Evolutionary conservation across 352 stramenopile species (phyloP).

Genomic region (Phytophthora litchii): DNA sequence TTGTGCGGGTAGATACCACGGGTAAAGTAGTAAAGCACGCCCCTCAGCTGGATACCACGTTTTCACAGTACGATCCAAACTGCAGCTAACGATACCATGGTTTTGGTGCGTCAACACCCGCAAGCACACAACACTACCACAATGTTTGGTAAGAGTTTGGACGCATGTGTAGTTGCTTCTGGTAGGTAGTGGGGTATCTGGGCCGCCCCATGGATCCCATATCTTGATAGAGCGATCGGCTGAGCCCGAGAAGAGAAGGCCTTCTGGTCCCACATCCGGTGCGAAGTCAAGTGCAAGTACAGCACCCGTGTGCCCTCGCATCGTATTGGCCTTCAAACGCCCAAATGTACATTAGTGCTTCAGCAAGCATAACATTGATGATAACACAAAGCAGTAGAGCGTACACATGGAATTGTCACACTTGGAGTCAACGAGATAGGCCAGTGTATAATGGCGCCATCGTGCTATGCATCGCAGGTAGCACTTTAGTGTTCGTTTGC

Average conservation of each 20-base stretch:
- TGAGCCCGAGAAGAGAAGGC: slow-evolving; percentile 68
- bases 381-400: background rate
- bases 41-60: slow-evolving; percentile 68
- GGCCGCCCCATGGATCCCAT: slow-evolving; percentile 67
- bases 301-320: slow-evolving; percentile 58
- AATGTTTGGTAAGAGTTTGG: slow-evolving; percentile 67
- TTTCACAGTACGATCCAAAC: slow-evolving; percentile 69
- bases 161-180: slow-evolving; percentile 44
- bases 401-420: slow-evolving; percentile 54
- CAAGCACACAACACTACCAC: slow-evolving; percentile 57
- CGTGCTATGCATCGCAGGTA: slow-evolving; percentile 39
- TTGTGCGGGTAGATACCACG: slow-evolving; percentile 68
- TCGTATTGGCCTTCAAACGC: slow-evolving; percentile 40
- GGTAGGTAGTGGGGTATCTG: slow-evolving; percentile 45
- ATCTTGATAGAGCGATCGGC: slow-evolving; percentile 73
- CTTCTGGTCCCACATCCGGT: slow-evolving; percentile 44
- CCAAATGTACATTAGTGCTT: background rate
- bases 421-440: slow-evolving; percentile 48
- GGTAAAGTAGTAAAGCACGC: slow-evolving; percentile 66
- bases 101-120: slow-evolving; percentile 51
- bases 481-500: too few species aligned
- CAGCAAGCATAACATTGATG: too few species aligned
- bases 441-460: slow-evolving; percentile 70
- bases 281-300: slow-evolving; percentile 61
- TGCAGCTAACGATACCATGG: slow-evolving; percentile 69